Base-by-base conservation (phyloP, 306 rosid species). In the Glycine latifolia region DNA sequence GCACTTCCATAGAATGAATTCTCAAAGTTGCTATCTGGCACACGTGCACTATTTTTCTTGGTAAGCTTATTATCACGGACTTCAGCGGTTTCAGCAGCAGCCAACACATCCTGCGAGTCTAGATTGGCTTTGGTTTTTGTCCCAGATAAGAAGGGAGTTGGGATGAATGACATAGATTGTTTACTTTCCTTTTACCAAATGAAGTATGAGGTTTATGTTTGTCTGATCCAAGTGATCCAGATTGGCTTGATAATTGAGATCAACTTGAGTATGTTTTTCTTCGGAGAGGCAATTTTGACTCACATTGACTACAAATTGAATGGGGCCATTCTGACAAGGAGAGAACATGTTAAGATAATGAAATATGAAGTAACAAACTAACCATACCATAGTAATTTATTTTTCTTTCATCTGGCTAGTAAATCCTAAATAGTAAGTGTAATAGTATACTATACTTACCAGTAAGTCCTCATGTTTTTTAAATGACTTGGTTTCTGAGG, bases 391-490 rank as follows among this genome's bases (percentile, higher is more conserved):
- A 48, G 37, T 8, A 14, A 49, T 35, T 14, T 31, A 0, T 20
- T 70, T 37, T 2, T 43, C 16, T 10, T 58, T 3, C 56, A 77
- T 74, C 46, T 17, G 12, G 33, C 63, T 10, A 84, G 53, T 75
- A 67, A 66, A 67, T 67, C 48, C 12, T 37, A 7, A 12, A 65
- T 14, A 44, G 53, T 44, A 67, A 43, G 20, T 20, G 20, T 20
- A 20, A 20, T 69, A 76, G 20, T 56, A 56, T 11, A 7, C 17
- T 55, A 63, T 58, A 71, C 89, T 82, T 82, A 91, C 99, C 81
- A 91, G 81, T 77, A 93, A 86, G 82, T 95, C 97, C 72, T 92
- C 97, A 0, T 89, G 99, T 16, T 89, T 81, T 87, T 91, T 91
- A 49, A 68, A 88, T 79, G 83, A 82, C 84, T 89, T 95, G 7